Percentiles rank a stretch among this genome's conserved stretches.
Evolutionary conservation across 2,329 filamentous ascomycete genomes (phyloP).

Genomic region (Knoxdaviesia proteae): DNA sequence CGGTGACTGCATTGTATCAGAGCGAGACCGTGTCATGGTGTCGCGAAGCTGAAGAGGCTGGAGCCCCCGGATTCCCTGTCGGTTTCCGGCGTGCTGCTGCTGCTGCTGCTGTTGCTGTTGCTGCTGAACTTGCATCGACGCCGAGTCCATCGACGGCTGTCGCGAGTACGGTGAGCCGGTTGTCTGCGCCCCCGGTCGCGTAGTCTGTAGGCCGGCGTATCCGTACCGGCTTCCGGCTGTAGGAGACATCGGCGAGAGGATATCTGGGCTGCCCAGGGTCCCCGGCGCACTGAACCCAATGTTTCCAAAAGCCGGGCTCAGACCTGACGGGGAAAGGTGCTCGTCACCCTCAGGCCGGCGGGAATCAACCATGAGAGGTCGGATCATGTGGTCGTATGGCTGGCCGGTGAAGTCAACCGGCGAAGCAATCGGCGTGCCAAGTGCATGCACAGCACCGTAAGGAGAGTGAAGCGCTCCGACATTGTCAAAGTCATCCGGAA

Average conservation of each 20-base stretch:
- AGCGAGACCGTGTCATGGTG: constrained; percentile 32
- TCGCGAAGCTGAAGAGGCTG: constrained; percentile 39
- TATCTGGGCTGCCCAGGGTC: constrained; percentile 28
- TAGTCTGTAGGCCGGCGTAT: constrained; percentile 13
- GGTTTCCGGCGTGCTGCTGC: constrained; percentile 6
- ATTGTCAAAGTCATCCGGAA: constrained; percentile 51
- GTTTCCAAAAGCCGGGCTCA: constrained; percentile 45
- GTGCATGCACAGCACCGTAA: constrained; percentile 37
- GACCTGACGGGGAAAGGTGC: constrained; percentile 43
- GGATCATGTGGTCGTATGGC: constrained; percentile 40
- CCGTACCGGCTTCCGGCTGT: constrained; percentile 32
- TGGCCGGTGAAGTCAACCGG: constrained; percentile 25
- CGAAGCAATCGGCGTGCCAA: constrained; percentile 25
- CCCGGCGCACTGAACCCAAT: constrained; percentile 40
- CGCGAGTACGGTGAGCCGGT: constrained; percentile 21
- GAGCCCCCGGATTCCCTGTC: constrained; percentile 26
- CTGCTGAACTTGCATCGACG: constrained; percentile 18
- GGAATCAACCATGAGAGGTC: constrained; percentile 49
- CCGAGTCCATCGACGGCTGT: constrained; percentile 22
- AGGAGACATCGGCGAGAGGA: constrained; percentile 36
- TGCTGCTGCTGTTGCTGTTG: neutral
- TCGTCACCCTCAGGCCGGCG: constrained; percentile 42
- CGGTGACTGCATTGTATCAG: constrained; percentile 37
- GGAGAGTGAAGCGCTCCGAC: constrained; percentile 47
- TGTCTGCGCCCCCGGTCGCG: too few relatives aligned